Conservation (phyloP, 2,329 filamentous ascomycete species). For the Xylariaceae sp. region DNA sequence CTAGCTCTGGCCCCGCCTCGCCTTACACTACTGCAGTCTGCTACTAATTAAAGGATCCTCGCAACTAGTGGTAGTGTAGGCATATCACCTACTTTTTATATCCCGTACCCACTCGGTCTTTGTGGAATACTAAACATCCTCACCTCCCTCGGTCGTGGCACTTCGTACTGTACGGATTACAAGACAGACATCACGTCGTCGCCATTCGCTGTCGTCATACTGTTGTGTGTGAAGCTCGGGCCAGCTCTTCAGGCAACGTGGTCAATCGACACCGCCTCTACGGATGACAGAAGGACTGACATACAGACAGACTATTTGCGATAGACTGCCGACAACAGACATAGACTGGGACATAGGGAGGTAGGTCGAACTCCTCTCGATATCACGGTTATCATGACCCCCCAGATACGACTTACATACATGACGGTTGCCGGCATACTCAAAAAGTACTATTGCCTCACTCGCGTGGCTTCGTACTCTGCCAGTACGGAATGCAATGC, state of each 20-base stretch:
- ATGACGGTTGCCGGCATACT: conserved; percentile 12
- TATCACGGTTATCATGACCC: not conserved
- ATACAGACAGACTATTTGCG: not conserved
- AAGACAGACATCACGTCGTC: not conserved
- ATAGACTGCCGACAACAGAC: not conserved
- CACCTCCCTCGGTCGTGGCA: not conserved
- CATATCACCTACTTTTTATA: too few species aligned
- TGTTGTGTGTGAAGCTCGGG: conserved; percentile 6
- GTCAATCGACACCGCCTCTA: conserved; percentile 8
- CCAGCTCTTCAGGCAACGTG: conserved; percentile 11
- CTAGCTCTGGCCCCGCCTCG: not conserved
- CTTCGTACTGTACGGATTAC: not conserved
- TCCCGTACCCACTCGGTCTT: too few species aligned
- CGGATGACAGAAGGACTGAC: not conserved
- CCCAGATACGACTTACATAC: not conserved
- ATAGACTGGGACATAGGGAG: not conserved
- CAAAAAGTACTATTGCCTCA: conserved; percentile 11
- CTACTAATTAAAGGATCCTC: not conserved
- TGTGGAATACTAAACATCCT: not conserved
- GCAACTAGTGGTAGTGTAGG: not conserved
- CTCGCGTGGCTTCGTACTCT: conserved; percentile 8
- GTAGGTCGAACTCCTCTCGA: not conserved
- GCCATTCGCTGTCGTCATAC: not conserved
- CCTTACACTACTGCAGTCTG: not conserved
- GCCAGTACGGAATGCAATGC: not conserved